These are phyloP conservation scores for Micromonas commoda DNA, from an alignment of 139 green algal species.

Conservation along the genomic window DNA sequence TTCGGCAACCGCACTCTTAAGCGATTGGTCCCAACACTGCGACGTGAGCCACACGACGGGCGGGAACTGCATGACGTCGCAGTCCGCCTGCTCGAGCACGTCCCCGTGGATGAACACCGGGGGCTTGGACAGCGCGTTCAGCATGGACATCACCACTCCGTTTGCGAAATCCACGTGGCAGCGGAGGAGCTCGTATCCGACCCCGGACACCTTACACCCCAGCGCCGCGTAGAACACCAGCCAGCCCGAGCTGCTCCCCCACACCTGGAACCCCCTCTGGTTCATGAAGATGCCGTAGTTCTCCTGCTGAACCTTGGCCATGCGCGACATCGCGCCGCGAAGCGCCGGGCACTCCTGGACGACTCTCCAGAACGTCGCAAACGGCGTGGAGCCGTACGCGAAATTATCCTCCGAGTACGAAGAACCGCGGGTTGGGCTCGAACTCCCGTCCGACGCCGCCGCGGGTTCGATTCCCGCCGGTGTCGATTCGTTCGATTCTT, in stretches of 20 bases:
- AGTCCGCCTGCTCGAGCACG: background rate
- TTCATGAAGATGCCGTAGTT: background rate
- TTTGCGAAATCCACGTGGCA: background rate
- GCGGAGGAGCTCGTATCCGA: background rate
- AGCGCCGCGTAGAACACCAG: slow-evolving; percentile 14
- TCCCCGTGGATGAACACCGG: background rate
- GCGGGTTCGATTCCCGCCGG: no score
- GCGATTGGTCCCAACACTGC: background rate
- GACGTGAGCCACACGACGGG: background rate
- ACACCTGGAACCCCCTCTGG: no score
- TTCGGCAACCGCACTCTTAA: background rate
- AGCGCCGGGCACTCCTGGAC: background rate
- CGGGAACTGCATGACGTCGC: background rate
- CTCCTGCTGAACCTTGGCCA: background rate
- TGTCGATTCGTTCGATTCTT: background rate
- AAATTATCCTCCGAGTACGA: slow-evolving; percentile 9
- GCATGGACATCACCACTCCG: background rate
- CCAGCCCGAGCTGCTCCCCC: background rate
- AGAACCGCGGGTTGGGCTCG: no score
- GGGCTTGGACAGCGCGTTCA: background rate
- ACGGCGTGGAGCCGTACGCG: slow-evolving; percentile 17
- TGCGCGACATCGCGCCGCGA: background rate
- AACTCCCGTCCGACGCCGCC: background rate
- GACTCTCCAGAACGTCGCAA: background rate
- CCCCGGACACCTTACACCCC: background rate